phyloP scores from a whole-genome alignment of 2,329 filamentous ascomycete species.

The Spiromastix sp. region DNA sequence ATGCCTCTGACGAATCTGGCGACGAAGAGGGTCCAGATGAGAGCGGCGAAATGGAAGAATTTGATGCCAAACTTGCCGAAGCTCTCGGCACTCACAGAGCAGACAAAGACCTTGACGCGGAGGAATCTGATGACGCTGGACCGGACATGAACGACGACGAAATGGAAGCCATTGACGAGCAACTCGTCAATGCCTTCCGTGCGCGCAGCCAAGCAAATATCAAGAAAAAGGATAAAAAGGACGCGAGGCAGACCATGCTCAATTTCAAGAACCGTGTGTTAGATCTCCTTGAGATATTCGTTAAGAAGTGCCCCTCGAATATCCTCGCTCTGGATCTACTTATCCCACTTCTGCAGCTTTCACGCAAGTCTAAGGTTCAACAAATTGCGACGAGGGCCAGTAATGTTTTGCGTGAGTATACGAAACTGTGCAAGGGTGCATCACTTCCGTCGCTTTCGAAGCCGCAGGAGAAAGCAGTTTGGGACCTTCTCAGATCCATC shows the following conservation, averaged over 20 bases:
- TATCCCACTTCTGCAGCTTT: constrained; percentile 64
- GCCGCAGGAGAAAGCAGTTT: constrained; percentile 35
- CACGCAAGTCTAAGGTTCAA: constrained; percentile 66
- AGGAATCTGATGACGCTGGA: constrained; percentile 48
- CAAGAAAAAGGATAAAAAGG: constrained; percentile 75
- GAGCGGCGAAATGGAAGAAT: constrained; percentile 11
- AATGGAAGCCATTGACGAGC: constrained; percentile 80
- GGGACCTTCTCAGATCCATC: constrained; percentile 53
- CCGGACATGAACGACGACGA: constrained; percentile 91
- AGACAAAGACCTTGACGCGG: constrained; percentile 46
- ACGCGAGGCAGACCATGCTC: constrained; percentile 78
- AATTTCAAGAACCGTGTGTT: constrained; percentile 93
- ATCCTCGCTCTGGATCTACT: constrained; percentile 59
- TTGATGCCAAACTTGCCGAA: constrained; percentile 54
- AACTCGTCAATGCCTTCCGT: constrained; percentile 76
- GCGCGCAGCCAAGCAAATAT: constrained; percentile 57
- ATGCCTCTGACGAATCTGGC: constrained; percentile 12
- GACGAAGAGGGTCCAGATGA: constrained; percentile 19
- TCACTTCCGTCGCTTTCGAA: constrained; percentile 15
- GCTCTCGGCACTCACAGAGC: constrained; percentile 61
- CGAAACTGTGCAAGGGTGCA: constrained; percentile 50
- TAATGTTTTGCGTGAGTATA: constrained; percentile 62
- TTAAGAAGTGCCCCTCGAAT: constrained; percentile 65
- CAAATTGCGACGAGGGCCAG: constrained; percentile 63
- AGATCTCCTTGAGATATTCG: constrained; percentile 75